Percentiles rank a stretch among this genome's conserved stretches.
These are phyloP conservation scores for Globisporangium radiosum DNA, from an alignment of 352 stramenopile genomes.

Conservation along the genomic window DNA sequence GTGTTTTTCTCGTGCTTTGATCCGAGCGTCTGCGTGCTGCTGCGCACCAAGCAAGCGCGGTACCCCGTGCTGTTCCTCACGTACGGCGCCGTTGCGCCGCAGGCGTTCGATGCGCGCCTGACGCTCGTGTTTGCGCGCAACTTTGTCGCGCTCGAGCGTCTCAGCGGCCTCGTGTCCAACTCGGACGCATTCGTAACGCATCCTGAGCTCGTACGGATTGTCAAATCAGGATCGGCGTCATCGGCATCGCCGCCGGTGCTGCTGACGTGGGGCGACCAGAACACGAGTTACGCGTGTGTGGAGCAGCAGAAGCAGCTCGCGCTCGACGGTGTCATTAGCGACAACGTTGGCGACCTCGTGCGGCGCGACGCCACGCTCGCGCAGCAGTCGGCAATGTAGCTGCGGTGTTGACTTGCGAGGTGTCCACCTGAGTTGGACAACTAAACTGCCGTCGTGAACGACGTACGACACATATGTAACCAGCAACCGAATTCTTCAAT, in stretches of 20 bases:
- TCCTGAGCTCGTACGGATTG: slow-evolving; percentile 37
- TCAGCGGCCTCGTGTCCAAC: slow-evolving; percentile 72
- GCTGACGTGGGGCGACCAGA: slow-evolving; percentile 75
- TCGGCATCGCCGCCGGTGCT: slow-evolving; percentile 18
- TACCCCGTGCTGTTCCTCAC: slow-evolving; percentile 78
- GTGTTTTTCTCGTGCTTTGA: slow-evolving; percentile 86
- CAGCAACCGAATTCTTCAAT: no score
- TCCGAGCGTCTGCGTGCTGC: slow-evolving; percentile 50
- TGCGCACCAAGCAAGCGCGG: slow-evolving; percentile 63
- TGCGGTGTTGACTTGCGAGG: neutral
- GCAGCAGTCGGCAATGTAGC: neutral
- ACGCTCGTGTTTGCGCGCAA: slow-evolving; percentile 60
- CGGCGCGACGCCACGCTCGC: slow-evolving; percentile 34
- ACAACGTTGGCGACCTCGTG: slow-evolving; percentile 79
- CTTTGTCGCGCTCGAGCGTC: slow-evolving; percentile 53
- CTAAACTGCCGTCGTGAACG: neutral
- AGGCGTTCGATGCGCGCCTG: slow-evolving; percentile 42
- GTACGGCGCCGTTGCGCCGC: slow-evolving; percentile 42
- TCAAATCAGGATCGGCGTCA: slow-evolving; percentile 22
- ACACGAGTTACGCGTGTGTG: slow-evolving; percentile 65
- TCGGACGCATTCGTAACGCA: slow-evolving; percentile 56
- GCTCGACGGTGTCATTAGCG: slow-evolving; percentile 76
- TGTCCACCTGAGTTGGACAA: neutral
- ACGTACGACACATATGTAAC: neutral
- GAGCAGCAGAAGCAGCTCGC: slow-evolving; percentile 61